A percentile compares a stretch with the other conserved stretches of the same genome.
Conservation (phyloP, 2,329 filamentous ascomycete species). For the Hypoxylon sp. region DNA sequence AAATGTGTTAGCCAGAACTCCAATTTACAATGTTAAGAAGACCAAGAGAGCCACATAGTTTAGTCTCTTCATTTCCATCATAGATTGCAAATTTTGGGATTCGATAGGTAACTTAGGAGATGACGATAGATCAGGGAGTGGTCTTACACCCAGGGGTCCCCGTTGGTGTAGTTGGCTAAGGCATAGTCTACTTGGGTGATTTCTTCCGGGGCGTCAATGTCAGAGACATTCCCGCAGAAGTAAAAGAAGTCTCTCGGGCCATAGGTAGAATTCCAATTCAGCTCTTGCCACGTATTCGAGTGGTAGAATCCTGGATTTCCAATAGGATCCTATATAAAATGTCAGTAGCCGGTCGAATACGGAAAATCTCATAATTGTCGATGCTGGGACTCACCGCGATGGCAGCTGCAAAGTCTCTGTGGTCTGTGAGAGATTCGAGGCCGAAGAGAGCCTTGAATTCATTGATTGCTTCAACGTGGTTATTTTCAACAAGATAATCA, state of each 20-base stretch:
- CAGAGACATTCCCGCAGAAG: slow-evolving; percentile 68
- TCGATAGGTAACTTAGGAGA: neutral
- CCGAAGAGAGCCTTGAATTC: slow-evolving; percentile 65
- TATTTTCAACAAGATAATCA: slow-evolving; percentile 61
- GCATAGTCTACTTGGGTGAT: slow-evolving; percentile 62
- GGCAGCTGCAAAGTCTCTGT: slow-evolving; percentile 64
- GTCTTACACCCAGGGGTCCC: slow-evolving; percentile 61
- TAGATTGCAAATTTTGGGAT: neutral
- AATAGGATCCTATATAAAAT: slow-evolving; percentile 58
- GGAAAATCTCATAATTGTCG: too few relatives aligned
- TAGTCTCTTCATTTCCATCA: neutral
- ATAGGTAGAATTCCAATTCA: slow-evolving; percentile 63
- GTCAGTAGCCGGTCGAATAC: slow-evolving; percentile 56
- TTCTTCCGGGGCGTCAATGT: slow-evolving; percentile 60
- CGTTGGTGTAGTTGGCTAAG: slow-evolving; percentile 64
- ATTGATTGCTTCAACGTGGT: slow-evolving; percentile 60
- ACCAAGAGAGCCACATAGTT: neutral
- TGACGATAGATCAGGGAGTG: neutral
- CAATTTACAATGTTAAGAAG: neutral
- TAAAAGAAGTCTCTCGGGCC: slow-evolving; percentile 64
- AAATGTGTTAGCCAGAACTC: slow-evolving; percentile 10
- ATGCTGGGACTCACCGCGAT: slow-evolving; percentile 55
- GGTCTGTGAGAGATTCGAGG: slow-evolving; percentile 60
- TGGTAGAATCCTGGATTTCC: slow-evolving; percentile 61
- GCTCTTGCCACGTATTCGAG: slow-evolving; percentile 68